These are phyloP conservation scores for Cymbidium sinense DNA, from an alignment of 106 monocot genomes.

Conservation along the genomic window DNA sequence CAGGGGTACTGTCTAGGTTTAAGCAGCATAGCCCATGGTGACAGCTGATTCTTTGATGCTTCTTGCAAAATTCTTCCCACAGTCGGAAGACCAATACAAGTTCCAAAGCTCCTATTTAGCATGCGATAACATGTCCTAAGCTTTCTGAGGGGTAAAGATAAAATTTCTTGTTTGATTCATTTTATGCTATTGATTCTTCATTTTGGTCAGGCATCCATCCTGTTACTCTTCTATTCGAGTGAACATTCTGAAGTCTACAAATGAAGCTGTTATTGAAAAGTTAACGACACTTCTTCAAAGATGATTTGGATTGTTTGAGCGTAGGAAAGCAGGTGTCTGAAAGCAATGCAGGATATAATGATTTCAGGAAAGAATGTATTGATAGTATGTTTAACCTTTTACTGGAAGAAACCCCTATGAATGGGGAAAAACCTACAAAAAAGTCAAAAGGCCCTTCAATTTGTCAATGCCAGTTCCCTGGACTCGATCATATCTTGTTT, in stretches of 20 bases:
- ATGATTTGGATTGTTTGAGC: constrained; percentile 9
- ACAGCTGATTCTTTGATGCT: background rate
- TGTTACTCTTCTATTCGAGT: constrained; percentile 89
- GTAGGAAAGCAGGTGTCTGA: constrained; percentile 2
- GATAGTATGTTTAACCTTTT: background rate
- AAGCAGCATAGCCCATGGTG: background rate
- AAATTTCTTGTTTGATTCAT: background rate
- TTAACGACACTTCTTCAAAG: constrained; percentile 28
- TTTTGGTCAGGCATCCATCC: constrained; percentile 62
- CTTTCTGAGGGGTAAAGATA: background rate
- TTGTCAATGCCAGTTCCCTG: constrained; percentile 45
- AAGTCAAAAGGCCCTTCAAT: constrained; percentile 19
- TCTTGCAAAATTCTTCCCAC: background rate
- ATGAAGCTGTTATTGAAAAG: constrained; percentile 47
- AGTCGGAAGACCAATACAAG: too few species aligned
- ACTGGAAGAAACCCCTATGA: background rate
- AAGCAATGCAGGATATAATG: constrained; percentile 15
- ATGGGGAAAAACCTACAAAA: constrained; percentile 9
- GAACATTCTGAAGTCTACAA: constrained; percentile 65
- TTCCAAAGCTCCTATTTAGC: background rate
- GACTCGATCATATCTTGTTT: constrained; percentile 74
- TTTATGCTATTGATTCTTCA: background rate
- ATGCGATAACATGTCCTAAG: too few species aligned
- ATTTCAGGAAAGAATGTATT: constrained; percentile 2
- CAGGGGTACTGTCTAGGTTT: background rate